These are phyloP conservation scores for Bipolaris cookei DNA, from an alignment of 2,329 filamentous ascomycete genomes.

Conservation along the genomic window DNA sequence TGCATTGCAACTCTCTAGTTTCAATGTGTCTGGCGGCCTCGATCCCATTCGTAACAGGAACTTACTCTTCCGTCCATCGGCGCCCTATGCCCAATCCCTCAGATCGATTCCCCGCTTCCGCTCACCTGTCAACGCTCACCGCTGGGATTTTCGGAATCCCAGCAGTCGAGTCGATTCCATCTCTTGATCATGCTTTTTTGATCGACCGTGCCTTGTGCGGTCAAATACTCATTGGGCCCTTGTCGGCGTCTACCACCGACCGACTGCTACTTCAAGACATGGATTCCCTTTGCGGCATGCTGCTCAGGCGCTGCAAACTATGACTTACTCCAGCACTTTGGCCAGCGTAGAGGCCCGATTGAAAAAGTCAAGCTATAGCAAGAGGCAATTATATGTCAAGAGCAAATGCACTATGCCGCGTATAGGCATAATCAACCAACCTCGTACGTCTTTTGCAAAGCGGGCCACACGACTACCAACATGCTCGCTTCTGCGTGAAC, in stretches of 20 bases:
- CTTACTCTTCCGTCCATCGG: constrained; percentile 14
- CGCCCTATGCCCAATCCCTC: constrained; percentile 26
- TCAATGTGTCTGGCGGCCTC: constrained; percentile 20
- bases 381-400: constrained; percentile 9
- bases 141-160: constrained; percentile 38
- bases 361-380: constrained; percentile 9
- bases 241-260: constrained; percentile 4
- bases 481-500: constrained; percentile 9
- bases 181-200: constrained; percentile 10
- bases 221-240: constrained; percentile 4
- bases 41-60: constrained; percentile 34
- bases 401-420: constrained; percentile 1
- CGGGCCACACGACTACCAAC: constrained; percentile 3
- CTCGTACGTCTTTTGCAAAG: constrained; percentile 6
- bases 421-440: constrained; percentile 7
- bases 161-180: constrained; percentile 13
- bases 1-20: constrained; percentile 16
- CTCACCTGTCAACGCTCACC: constrained; percentile 29
- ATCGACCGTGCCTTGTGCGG: constrained; percentile 8
- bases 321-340: neutral
- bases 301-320: constrained; percentile 6
- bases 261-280: constrained; percentile 4
- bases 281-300: neutral
- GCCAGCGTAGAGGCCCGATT: constrained; percentile 6
- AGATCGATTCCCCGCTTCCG: constrained; percentile 30